Conservation (phyloP, 2,329 filamentous ascomycete genomes). For the Boeremia lycopersici region DNA sequence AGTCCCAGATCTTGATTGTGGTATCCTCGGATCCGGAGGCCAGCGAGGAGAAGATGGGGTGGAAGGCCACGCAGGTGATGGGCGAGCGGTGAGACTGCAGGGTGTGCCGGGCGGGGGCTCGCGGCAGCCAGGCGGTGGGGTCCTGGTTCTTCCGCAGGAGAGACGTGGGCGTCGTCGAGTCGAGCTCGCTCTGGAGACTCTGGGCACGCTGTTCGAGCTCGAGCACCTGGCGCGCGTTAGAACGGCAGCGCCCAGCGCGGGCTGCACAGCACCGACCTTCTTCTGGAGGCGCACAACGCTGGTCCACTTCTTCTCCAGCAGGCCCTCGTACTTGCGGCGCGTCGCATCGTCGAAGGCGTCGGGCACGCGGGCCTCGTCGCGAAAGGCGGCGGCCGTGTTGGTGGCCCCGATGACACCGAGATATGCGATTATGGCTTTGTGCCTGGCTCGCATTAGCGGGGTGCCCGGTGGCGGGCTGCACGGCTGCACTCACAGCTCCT, state of each 20-base stretch:
- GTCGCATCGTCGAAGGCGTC: constrained; percentile 79
- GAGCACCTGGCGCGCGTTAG: constrained; percentile 71
- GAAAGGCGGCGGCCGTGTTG: constrained; percentile 71
- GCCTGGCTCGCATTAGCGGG: constrained; percentile 58
- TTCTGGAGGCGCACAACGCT: constrained; percentile 93
- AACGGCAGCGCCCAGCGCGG: neutral
- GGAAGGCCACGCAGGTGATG: constrained; percentile 88
- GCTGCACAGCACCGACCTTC: constrained; percentile 65
- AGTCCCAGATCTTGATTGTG: constrained; percentile 97
- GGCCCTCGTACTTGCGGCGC: constrained; percentile 89
- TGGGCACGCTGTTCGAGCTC: constrained; percentile 81
- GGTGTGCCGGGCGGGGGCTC: constrained; percentile 77
- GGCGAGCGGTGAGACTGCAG: constrained; percentile 81
- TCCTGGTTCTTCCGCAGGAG: constrained; percentile 82
- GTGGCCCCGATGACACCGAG: constrained; percentile 74
- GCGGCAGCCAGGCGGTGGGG: constrained; percentile 84
- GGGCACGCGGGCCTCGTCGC: constrained; percentile 76
- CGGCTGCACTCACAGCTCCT: constrained; percentile 76
- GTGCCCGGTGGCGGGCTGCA: constrained; percentile 1
- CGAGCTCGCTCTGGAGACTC: constrained; percentile 79
- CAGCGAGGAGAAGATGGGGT: constrained; percentile 87
- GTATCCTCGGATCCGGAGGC: constrained; percentile 91
- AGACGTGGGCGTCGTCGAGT: constrained; percentile 79
- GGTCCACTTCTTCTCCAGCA: constrained; percentile 98
- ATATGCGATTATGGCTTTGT: constrained; percentile 94